Percentiles rank a stretch among this genome's conserved stretches.
phyloP scores from a whole-genome alignment of 768 basidiomycete genomes.

The Calocera cornea region DNA sequence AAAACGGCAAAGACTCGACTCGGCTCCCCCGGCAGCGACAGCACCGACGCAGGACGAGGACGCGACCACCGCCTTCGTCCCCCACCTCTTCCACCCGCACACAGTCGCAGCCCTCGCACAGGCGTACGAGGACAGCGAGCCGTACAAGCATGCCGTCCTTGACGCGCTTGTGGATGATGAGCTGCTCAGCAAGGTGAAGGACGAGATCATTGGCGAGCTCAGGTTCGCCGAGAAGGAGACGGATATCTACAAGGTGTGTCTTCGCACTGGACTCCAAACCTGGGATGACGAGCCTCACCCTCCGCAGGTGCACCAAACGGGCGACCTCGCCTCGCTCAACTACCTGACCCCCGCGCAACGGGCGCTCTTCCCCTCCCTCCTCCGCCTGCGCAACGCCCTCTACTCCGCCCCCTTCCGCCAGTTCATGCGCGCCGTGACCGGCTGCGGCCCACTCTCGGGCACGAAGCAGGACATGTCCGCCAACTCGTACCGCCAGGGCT shows the following conservation, averaged over 20 bases:
- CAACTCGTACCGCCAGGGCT: constrained; percentile 80
- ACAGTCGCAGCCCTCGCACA: constrained; percentile 42
- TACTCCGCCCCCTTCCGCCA: constrained; percentile 72
- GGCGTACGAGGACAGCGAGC: constrained; percentile 44
- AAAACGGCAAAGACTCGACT: constrained; percentile 8
- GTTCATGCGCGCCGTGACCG: constrained; percentile 75
- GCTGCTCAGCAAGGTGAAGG: constrained; percentile 64
- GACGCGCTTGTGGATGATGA: constrained; percentile 74
- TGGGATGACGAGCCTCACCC: not conserved
- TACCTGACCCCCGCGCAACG: constrained; percentile 70
- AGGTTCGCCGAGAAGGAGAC: constrained; percentile 90
- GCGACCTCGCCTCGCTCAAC: constrained; percentile 85
- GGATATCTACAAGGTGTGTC: constrained; percentile 83
- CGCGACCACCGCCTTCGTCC: constrained; percentile 30
- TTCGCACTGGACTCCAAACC: constrained; percentile 6
- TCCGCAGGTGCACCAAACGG: constrained; percentile 83
- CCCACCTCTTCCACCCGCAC: constrained; percentile 43
- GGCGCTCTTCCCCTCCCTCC: constrained; percentile 63
- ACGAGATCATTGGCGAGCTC: constrained; percentile 67
- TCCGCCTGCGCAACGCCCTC: constrained; percentile 75
- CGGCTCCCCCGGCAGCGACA: too few species aligned
- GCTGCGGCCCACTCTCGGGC: constrained; percentile 83
- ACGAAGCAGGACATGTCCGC: constrained; percentile 91
- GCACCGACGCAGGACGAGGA: not conserved
- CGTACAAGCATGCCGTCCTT: constrained; percentile 74